A percentile compares a stretch with the other conserved stretches of the same genome.
These are phyloP conservation scores for Geoglossum glabrum DNA, from an alignment of 495 filamentous ascomycete species.

Conservation along the genomic window DNA sequence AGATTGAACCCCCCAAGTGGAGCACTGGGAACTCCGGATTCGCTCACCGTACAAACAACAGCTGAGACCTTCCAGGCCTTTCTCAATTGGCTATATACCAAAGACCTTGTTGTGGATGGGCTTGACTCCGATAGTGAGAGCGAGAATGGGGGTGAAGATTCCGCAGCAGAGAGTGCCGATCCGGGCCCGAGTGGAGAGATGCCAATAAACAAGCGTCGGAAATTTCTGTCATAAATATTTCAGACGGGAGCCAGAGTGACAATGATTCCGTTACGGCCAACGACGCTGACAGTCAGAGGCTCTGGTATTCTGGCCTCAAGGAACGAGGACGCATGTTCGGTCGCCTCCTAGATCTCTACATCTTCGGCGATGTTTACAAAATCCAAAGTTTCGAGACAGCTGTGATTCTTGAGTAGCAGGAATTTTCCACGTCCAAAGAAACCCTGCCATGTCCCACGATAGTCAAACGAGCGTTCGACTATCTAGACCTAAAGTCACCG, in stretches of 20 bases:
- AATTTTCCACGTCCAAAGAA: background rate
- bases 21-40: background rate
- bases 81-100: background rate
- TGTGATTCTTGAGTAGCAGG: background rate
- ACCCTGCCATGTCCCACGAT: background rate
- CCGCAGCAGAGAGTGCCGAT: no score
- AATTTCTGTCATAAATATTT: background rate
- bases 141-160: background rate
- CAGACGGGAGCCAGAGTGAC: background rate
- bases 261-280: background rate
- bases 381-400: background rate
- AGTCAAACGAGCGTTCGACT: background rate
- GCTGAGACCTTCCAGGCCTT: background rate
- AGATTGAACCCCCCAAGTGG: background rate
- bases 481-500: background rate
- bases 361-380: background rate
- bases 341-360: background rate
- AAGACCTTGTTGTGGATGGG: background rate
- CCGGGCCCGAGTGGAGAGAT: background rate
- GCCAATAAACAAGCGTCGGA: background rate
- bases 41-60: background rate
- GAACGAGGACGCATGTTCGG: background rate
- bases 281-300: background rate
- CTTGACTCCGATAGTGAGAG: background rate
- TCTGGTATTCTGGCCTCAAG: background rate